Evolutionary conservation across 345 rosid species (phyloP), one percentile per base, ranked within the genome.

Genomic region (Trapa bicornis): DNA sequence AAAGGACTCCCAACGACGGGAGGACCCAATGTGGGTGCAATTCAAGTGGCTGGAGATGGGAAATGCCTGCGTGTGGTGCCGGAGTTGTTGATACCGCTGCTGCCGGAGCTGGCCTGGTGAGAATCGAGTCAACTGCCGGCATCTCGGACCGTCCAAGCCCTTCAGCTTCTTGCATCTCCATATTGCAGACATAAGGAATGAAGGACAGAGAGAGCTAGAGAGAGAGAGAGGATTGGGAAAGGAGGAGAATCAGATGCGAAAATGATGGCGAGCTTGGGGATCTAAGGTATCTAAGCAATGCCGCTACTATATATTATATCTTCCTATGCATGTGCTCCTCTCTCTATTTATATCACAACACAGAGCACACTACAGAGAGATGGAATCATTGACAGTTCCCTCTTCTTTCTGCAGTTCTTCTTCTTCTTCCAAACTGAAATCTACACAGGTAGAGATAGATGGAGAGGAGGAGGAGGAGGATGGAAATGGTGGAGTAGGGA

Each of bases 101-200:
- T 35, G 15, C 11, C n/a, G 73, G 16, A 10, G 13, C 11, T 58
- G 63, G 38, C 42, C 42, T 16, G 53, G 33, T 36, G 67, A 62
- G 62, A 37, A 64, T 2, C 32, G 76, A 67, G 43, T 78, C 72
- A 7, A 77, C 71, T 4, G 71, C 78, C 48, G 74, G 76, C 72
- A 54, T 32, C 78, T 62, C 63, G 75, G 22, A 29, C 57, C 35
- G 2, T 69, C 73, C 64, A 71, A 35, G 53, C 75, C 79, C 74
- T 73, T 82, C 68, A 84, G 78, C 80, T 69, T 81, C 81, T 77
- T 78, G 87, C 88, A 88, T 83, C 88, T 74, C 92, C 86, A 84
- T 47, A 86, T 80, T 69, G 85, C 83, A 71, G 85, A 79, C 89
- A 84, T 86, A 41, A 22, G 29, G 29, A 22, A 22, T 22, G 29